Conservation (phyloP, 202 grass and related monocot genomes). For the Saccharum hybrid region DNA sequence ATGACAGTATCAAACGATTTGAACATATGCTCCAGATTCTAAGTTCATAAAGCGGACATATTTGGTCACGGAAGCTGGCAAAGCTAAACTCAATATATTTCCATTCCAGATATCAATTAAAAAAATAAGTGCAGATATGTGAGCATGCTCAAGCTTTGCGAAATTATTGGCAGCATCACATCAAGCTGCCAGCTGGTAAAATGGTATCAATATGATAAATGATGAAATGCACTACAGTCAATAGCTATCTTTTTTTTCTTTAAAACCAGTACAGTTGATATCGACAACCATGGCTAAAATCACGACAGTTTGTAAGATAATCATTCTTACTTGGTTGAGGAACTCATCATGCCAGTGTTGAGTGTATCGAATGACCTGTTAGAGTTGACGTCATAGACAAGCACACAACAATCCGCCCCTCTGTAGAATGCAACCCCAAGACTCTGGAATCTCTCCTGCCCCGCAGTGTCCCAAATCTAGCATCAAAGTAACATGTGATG, state of each 20-base stretch:
- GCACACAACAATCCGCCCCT: conserved; percentile 96
- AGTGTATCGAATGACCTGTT: conserved; percentile 92
- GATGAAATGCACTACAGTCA: not conserved
- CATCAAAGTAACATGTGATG: conserved; percentile 34
- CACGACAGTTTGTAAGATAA: conserved; percentile 8
- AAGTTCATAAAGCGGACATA: conserved; percentile 6
- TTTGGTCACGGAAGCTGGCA: not conserved
- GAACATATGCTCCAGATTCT: conserved; percentile 2
- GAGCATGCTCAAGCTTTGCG: conserved; percentile 26
- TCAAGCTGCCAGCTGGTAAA: conserved; percentile 42
- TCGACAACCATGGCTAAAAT: conserved; percentile 34
- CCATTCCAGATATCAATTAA: not conserved
- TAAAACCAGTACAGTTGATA: not conserved
- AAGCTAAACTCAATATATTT: not conserved
- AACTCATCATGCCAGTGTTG: conserved; percentile 98
- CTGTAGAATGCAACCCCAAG: conserved; percentile 98
- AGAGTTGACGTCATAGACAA: conserved; percentile 98
- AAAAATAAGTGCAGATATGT: not conserved
- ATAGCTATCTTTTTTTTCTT: not conserved
- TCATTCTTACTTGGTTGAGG: conserved; percentile 75
- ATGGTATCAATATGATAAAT: conserved; percentile 23
- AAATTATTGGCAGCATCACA: not conserved
- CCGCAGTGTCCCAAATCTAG: conserved; percentile 97
- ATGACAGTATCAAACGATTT: not conserved
- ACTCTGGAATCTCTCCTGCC: conserved; percentile 99